phyloP scores from a whole-genome alignment of 2,329 filamentous ascomycete genomes.

The Nemania abortiva region DNA sequence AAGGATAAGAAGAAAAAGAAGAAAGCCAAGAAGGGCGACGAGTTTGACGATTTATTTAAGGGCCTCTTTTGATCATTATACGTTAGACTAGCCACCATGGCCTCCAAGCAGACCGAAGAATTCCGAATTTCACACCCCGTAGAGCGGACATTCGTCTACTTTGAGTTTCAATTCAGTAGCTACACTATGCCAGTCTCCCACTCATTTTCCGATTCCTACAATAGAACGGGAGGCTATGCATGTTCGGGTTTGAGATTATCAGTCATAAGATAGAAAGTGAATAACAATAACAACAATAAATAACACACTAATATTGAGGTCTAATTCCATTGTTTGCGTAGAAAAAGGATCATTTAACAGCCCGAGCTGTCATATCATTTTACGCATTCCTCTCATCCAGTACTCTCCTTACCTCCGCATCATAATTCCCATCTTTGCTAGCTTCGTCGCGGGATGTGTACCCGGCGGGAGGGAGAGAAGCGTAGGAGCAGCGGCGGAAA shows the following conservation, averaged over 20 bases:
- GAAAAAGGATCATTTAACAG: constrained; percentile 18
- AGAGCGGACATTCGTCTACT: neutral
- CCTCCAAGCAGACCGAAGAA: neutral
- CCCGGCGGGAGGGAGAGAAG: neutral
- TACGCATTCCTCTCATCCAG: constrained; percentile 13
- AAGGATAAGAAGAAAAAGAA: constrained; percentile 67
- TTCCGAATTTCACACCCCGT: neutral
- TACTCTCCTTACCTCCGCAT: constrained; percentile 10
- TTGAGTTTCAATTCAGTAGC: neutral
- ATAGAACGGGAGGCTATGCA: neutral
- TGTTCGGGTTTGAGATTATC: neutral
- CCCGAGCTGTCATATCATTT: constrained; percentile 17
- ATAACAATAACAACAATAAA: constrained; percentile 2
- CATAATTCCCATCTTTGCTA: constrained; percentile 13
- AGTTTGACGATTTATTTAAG: constrained; percentile 79
- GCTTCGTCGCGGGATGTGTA: neutral
- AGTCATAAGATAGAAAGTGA: neutral
- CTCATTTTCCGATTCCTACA: neutral
- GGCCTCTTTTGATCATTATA: constrained; percentile 60
- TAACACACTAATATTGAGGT: constrained; percentile 31
- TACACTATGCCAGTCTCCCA: neutral
- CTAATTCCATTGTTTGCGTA: constrained; percentile 14
- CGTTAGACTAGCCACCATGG: neutral
- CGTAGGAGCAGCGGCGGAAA: constrained; percentile 19
- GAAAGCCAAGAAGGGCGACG: constrained; percentile 71